These are phyloP conservation scores for Nepenthes alata DNA, from an alignment of 179 eudicot species.

Conservation along the genomic window DNA sequence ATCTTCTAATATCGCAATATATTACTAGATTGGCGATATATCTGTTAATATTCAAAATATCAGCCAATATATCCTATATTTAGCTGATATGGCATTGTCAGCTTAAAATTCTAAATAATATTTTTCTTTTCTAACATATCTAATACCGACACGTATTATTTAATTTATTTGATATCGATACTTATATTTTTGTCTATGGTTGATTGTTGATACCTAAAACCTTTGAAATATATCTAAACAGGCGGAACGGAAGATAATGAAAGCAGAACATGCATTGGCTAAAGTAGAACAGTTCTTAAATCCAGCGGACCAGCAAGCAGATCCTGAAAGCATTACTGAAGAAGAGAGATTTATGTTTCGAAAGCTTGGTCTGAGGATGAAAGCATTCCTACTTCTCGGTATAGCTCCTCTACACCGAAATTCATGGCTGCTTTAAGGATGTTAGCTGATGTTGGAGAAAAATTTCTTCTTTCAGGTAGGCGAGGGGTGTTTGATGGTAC, in stretches of 20 bases:
- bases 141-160: no score
- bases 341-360: slow-evolving; percentile 70
- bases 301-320: slow-evolving; percentile 57
- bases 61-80: no score
- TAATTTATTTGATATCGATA: no score
- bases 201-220: no score
- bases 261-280: slow-evolving; percentile 55
- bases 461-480: slow-evolving; percentile 36
- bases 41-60: no score
- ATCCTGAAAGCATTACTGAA: slow-evolving; percentile 54
- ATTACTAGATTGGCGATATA: no score
- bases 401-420: slow-evolving; percentile 4
- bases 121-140: no score
- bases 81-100: no score
- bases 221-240: slow-evolving; percentile 13
- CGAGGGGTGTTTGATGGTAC: slow-evolving; percentile 72
- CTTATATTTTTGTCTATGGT: no score
- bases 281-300: slow-evolving; percentile 67
- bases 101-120: no score
- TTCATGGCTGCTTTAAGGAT: slow-evolving; percentile 1
- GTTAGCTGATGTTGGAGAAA: slow-evolving; percentile 1
- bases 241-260: slow-evolving; percentile 70
- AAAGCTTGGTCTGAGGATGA: slow-evolving; percentile 64
- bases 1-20: no score
- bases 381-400: slow-evolving; percentile 66